phyloP scores from a whole-genome alignment of 768 basidiomycete genomes.

The Panaeolus papilionaceus region DNA sequence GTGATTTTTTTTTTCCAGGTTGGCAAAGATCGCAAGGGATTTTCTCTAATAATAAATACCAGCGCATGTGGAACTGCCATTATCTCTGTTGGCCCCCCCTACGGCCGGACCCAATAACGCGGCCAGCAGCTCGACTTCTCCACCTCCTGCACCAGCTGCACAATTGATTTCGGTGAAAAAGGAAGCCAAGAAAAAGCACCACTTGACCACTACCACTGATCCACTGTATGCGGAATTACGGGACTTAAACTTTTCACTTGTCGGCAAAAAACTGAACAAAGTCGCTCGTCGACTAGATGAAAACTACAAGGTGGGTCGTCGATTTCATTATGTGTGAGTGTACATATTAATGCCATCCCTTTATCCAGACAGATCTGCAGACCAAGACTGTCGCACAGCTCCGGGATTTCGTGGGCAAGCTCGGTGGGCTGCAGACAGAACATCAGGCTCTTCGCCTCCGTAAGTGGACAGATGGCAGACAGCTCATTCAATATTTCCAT shows the following conservation, averaged over 20 bases:
- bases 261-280: slow-evolving; percentile 81
- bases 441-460: slow-evolving; percentile 90
- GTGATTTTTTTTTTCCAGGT: slow-evolving; percentile 31
- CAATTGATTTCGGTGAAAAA: slow-evolving; percentile 59
- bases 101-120: slow-evolving; percentile 46
- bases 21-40: slow-evolving; percentile 8
- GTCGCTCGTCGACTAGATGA: slow-evolving; percentile 88
- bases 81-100: slow-evolving; percentile 69
- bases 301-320: slow-evolving; percentile 78
- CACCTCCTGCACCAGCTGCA: slow-evolving; percentile 42
- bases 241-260: slow-evolving; percentile 91
- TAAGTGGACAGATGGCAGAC: slow-evolving; percentile 45
- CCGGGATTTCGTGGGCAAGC: slow-evolving; percentile 93
- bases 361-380: slow-evolving; percentile 69
- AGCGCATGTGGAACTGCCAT: slow-evolving; percentile 86
- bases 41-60: slow-evolving; percentile 20
- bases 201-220: slow-evolving; percentile 79
- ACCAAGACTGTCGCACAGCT: slow-evolving; percentile 92
- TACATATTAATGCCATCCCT: slow-evolving; percentile 13
- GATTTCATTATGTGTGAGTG: slow-evolving; percentile 5
- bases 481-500: slow-evolving; percentile 9
- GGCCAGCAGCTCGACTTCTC: slow-evolving; percentile 45
- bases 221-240: slow-evolving; percentile 82
- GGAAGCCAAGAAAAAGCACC: slow-evolving; percentile 90
- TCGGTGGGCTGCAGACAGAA: slow-evolving; percentile 91